Conservation (phyloP, 352 stramenopile genomes). For the Phytophthora capsici region DNA sequence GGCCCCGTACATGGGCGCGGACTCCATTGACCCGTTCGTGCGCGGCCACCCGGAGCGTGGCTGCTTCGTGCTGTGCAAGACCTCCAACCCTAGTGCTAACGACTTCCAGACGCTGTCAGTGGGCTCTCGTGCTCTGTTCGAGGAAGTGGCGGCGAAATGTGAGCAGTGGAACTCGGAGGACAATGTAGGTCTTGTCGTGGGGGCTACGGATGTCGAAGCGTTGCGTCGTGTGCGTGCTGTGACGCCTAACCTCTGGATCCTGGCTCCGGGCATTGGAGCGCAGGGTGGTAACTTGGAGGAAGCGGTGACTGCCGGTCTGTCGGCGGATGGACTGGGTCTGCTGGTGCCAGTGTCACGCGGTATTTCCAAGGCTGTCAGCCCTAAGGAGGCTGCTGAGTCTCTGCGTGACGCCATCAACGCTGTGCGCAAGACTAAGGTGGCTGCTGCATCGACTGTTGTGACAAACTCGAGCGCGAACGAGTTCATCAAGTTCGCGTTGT, state of each 20-base stretch:
- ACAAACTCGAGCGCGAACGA: constrained; percentile 78
- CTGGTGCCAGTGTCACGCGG: constrained; percentile 97
- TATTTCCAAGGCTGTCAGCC: constrained; percentile 94
- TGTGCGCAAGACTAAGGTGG: constrained; percentile 70
- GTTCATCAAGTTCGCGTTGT: constrained; percentile 97
- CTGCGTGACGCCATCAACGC: constrained; percentile 96
- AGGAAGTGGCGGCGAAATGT: constrained; percentile 92
- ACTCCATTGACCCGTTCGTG: constrained; percentile 98
- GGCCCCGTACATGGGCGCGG: constrained; percentile 98
- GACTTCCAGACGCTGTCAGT: constrained; percentile 94
- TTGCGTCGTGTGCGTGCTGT: constrained; percentile 87
- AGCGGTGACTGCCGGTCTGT: constrained; percentile 78
- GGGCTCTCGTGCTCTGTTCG: constrained; percentile 68
- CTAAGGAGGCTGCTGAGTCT: constrained; percentile 86
- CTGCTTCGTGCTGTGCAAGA: constrained; percentile 99
- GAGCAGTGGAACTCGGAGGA: constrained; percentile 91
- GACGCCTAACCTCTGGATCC: constrained; percentile 95
- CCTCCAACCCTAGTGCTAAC: constrained; percentile 97
- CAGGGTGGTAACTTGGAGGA: constrained; percentile 94
- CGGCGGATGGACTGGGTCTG: constrained; percentile 91
- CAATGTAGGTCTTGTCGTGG: constrained; percentile 97
- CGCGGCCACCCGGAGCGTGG: constrained; percentile 84
- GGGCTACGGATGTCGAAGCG: constrained; percentile 96
- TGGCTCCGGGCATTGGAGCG: constrained; percentile 96
- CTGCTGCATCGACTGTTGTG: constrained; percentile 13